phyloP scores from a whole-genome alignment of 2,329 filamentous ascomycete species.

The Phoma sp. region DNA sequence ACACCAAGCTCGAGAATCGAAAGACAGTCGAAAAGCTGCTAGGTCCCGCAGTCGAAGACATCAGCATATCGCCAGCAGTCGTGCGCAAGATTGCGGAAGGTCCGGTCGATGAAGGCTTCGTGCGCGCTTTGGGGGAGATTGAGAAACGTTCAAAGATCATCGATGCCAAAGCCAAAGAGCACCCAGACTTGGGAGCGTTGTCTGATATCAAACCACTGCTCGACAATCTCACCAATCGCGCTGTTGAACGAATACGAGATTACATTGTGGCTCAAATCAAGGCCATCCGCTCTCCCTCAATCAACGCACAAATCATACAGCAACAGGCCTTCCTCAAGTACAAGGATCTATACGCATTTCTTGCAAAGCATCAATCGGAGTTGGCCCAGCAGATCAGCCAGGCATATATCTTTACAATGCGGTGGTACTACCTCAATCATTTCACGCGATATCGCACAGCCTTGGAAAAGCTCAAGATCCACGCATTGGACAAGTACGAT shows the following conservation, averaged over 20 bases:
- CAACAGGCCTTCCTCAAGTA: slow-evolving; percentile 89
- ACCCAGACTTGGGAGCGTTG: slow-evolving; percentile 71
- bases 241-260: slow-evolving; percentile 92
- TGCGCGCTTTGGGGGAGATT: slow-evolving; percentile 81
- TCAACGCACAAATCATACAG: slow-evolving; percentile 96
- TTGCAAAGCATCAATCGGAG: slow-evolving; percentile 80
- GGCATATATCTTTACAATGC: slow-evolving; percentile 98
- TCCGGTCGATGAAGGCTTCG: slow-evolving; percentile 87
- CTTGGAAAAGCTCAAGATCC: slow-evolving; percentile 83
- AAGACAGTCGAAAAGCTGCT: slow-evolving; percentile 88
- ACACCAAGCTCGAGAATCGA: slow-evolving; percentile 84
- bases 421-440: slow-evolving; percentile 95
- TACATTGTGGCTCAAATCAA: slow-evolving; percentile 95
- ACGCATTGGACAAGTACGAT: slow-evolving; percentile 82
- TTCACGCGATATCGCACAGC: slow-evolving; percentile 88
- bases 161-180: slow-evolving; percentile 69
- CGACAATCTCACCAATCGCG: slow-evolving; percentile 83
- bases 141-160: slow-evolving; percentile 79
- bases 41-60: slow-evolving; percentile 87
- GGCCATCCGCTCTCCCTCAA: slow-evolving; percentile 89
- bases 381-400: slow-evolving; percentile 89
- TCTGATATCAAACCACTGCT: slow-evolving; percentile 86
- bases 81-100: slow-evolving; percentile 89
- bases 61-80: slow-evolving; percentile 83
- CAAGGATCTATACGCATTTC: slow-evolving; percentile 86